Evolutionary conservation across 1,284 basidiomycete species (phyloP).

Genomic region (Cerrena zonata): DNA sequence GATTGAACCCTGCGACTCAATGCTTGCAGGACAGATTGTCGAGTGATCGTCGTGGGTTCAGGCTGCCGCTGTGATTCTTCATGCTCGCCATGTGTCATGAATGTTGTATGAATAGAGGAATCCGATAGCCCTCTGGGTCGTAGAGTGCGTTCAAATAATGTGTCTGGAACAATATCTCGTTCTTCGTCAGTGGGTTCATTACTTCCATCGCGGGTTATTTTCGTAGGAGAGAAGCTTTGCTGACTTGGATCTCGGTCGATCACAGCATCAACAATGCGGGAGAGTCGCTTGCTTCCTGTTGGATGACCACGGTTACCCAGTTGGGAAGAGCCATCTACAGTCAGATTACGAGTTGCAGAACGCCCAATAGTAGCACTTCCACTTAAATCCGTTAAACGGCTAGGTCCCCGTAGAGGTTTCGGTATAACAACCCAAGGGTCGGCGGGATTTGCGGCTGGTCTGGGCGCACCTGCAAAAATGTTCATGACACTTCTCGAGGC

Average conservation of each 20-base stretch:
- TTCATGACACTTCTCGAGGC: conserved; percentile 48
- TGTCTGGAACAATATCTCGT: conserved; percentile 29
- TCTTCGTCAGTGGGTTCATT: conserved; percentile 71
- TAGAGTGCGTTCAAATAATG: conserved; percentile 61
- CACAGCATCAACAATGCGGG: conserved; percentile 25
- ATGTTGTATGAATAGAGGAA: conserved; percentile 84
- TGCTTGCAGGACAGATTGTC: conserved; percentile 45
- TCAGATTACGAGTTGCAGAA: conserved; percentile 15
- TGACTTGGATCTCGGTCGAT: conserved; percentile 15
- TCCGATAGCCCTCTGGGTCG: conserved; percentile 80
- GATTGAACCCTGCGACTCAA: conserved; percentile 49
- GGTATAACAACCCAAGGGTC: conserved; percentile 68
- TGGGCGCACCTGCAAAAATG: conserved; percentile 81
- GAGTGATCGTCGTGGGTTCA: conserved; percentile 8
- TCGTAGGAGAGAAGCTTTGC: neutral
- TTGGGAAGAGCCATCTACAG: neutral
- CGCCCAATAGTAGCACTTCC: conserved; percentile 24
- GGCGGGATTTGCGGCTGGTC: conserved; percentile 27
- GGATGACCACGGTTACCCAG: neutral
- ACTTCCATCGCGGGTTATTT: conserved; percentile 1
- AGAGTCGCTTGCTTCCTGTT: conserved; percentile 12
- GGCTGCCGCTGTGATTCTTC: conserved; percentile 10
- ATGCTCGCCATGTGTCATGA: conserved; percentile 49
- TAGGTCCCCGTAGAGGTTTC: conserved; percentile 23
- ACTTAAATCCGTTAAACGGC: conserved; percentile 10